Evolutionary conservation across 352 stramenopile genomes (phyloP).

Genomic region (Phytophthora pseudosyringae): DNA sequence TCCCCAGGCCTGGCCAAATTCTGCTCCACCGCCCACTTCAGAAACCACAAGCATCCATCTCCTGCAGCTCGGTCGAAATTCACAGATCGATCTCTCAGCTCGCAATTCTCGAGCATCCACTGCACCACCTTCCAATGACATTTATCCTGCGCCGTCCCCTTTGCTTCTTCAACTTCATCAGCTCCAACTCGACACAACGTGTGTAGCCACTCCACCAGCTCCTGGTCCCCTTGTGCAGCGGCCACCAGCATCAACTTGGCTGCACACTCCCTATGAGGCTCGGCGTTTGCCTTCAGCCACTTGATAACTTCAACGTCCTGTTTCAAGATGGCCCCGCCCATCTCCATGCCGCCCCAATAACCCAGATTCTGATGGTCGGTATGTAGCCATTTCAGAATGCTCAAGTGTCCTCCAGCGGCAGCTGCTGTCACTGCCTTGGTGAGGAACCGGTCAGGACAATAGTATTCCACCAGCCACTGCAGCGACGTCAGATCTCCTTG

Average conservation of each 20-base stretch:
- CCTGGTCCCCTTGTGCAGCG: conserved; percentile 16
- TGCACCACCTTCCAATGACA: conserved; percentile 10
- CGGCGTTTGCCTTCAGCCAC: conserved; percentile 18
- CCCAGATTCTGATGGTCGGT: conserved; percentile 10
- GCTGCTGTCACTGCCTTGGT: conserved; percentile 20
- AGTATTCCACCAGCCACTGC: conserved; percentile 20
- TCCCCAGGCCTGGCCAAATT: conserved; percentile 2
- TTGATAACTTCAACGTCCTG: conserved; percentile 6
- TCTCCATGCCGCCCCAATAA: conserved; percentile 18
- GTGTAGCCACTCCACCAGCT: conserved; percentile 16
- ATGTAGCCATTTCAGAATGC: conserved; percentile 25
- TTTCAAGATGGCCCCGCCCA: conserved; percentile 11
- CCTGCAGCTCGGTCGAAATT: conserved; percentile 20
- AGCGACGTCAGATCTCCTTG: conserved; percentile 22
- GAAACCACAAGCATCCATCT: conserved; percentile 21
- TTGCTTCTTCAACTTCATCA: conserved; percentile 8
- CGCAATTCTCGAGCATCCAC: conserved; percentile 20
- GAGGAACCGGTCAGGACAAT: conserved; percentile 20
- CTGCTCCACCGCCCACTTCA: conserved; percentile 14
- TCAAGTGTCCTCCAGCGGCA: conserved; percentile 17
- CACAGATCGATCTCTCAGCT: conserved; percentile 18
- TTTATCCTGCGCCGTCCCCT: conserved; percentile 16
- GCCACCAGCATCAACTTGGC: conserved; percentile 18
- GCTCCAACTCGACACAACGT: conserved; percentile 2
- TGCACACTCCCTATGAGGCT: conserved; percentile 11